These are phyloP conservation scores for Coemansia sp. DNA, from an alignment of 192 early-diverging fungal genomes.

Conservation along the genomic window DNA sequence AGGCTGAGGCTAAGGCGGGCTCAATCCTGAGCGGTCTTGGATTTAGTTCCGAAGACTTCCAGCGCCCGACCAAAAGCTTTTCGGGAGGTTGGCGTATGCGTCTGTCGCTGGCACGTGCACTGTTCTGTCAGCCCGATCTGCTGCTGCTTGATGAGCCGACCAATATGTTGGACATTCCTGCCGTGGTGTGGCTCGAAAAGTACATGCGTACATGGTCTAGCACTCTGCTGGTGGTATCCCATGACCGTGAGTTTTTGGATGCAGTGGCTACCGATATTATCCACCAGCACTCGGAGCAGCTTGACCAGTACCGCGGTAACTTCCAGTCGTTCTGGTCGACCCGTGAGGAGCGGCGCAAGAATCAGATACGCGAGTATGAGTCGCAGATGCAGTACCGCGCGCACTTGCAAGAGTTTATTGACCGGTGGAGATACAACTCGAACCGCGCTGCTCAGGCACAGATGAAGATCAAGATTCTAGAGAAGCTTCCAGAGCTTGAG, in stretches of 20 bases:
- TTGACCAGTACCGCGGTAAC: conserved; percentile 96
- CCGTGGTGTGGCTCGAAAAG: conserved; percentile 96
- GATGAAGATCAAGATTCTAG: conserved; percentile 95
- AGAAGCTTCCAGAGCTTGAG: conserved; percentile 91
- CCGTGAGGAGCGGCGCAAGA: conserved; percentile 86
- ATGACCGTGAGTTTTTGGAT: conserved; percentile 98
- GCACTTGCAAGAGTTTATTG: conserved; percentile 97
- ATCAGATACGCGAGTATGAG: conserved; percentile 93
- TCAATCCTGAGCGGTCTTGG: conserved; percentile 96
- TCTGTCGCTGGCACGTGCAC: conserved; percentile 90
- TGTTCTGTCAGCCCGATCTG: conserved; percentile 94
- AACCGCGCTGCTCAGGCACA: conserved; percentile 97
- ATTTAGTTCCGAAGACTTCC: conserved; percentile 75
- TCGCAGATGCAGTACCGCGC: conserved; percentile 90
- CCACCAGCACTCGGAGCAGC: conserved; percentile 87
- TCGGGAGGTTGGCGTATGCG: conserved; percentile 99
- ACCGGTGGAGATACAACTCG: conserved; percentile 98
- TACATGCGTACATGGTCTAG: conserved; percentile 91
- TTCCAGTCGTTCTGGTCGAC: conserved; percentile 88
- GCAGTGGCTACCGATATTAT: conserved; percentile 96
- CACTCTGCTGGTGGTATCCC: conserved; percentile 93
- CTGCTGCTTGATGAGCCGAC: conserved; percentile 90
- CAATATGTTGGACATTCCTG: conserved; percentile 93
- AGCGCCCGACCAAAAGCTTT: conserved; percentile 86
- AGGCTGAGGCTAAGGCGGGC: conserved; percentile 94